phyloP scores from a whole-genome alignment of 805 yeast genomes.

The Candida hungchunana region DNA sequence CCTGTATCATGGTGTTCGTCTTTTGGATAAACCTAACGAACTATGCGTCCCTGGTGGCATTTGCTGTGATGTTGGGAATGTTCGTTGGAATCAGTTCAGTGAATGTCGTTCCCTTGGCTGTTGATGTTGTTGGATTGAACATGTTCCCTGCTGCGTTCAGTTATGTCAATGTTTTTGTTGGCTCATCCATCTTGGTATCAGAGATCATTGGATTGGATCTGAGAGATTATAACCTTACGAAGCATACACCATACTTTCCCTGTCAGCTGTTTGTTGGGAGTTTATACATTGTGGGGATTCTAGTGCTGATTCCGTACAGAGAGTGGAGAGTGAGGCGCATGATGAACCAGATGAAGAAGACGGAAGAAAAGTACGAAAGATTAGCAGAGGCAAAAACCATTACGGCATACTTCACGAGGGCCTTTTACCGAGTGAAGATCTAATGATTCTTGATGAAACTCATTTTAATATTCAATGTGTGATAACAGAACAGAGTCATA shows the following conservation, averaged over 20 bases:
- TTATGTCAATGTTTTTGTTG: conserved; percentile 29
- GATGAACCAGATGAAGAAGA: conserved; percentile 24
- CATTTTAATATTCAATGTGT: too few relatives aligned
- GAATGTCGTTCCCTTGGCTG: conserved; percentile 35
- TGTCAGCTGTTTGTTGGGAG: conserved; percentile 59
- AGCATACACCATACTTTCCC: conserved; percentile 45
- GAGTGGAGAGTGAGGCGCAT: conserved; percentile 46
- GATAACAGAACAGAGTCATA: too few relatives aligned
- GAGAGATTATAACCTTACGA: conserved; percentile 25
- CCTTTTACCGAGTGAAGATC: conserved; percentile 10
- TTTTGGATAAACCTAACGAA: conserved; percentile 47
- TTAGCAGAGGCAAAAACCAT: conserved; percentile 2
- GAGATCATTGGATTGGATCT: conserved; percentile 55
- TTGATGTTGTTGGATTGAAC: conserved; percentile 36
- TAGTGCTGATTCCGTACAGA: conserved; percentile 44
- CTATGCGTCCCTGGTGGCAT: conserved; percentile 37
- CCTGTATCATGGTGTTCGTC: conserved; percentile 37
- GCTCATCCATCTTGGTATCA: conserved; percentile 37
- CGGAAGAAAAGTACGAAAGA: conserved; percentile 1
- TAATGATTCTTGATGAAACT: conserved; percentile 2
- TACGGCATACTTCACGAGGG: conserved; percentile 13
- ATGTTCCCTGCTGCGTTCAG: conserved; percentile 38
- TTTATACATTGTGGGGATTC: conserved; percentile 38
- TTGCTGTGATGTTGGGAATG: conserved; percentile 40
- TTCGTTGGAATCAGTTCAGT: conserved; percentile 43